Percentiles rank a stretch among this genome's conserved stretches.
Evolutionary conservation across 2,329 filamentous ascomycete genomes (phyloP).

Genomic region (Lachnellula willkommii): DNA sequence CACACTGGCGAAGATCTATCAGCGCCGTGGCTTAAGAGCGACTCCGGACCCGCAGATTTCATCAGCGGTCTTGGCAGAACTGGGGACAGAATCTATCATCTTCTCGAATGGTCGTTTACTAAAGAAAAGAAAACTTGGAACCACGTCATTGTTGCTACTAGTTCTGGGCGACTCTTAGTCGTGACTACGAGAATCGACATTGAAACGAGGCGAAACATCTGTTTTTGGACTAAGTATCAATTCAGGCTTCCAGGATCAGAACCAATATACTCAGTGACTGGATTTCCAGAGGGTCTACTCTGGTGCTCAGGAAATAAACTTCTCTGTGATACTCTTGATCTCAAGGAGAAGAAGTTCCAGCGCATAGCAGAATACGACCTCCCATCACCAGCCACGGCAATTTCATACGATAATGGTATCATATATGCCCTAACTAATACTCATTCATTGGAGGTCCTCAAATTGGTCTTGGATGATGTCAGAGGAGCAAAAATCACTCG

Average conservation of each 20-base stretch:
- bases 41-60: slow-evolving; percentile 39
- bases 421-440: slow-evolving; percentile 45
- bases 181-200: slow-evolving; percentile 42
- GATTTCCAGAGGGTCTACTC: slow-evolving; percentile 51
- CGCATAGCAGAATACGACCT: slow-evolving; percentile 43
- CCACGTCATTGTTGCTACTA: slow-evolving; percentile 57
- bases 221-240: slow-evolving; percentile 51
- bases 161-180: slow-evolving; percentile 50
- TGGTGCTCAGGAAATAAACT: slow-evolving; percentile 50
- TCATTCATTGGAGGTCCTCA: slow-evolving; percentile 54
- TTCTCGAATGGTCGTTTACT: slow-evolving; percentile 59
- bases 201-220: slow-evolving; percentile 33
- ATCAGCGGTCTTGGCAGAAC: slow-evolving; percentile 52
- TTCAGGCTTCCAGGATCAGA: slow-evolving; percentile 39
- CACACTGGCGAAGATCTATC: slow-evolving; percentile 50
- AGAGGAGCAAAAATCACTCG: slow-evolving; percentile 24
- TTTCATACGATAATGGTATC: slow-evolving; percentile 45
- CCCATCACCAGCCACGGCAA: slow-evolving; percentile 47
- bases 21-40: slow-evolving; percentile 33
- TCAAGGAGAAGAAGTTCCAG: slow-evolving; percentile 46
- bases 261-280: slow-evolving; percentile 52
- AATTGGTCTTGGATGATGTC: slow-evolving; percentile 27
- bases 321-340: slow-evolving; percentile 51
- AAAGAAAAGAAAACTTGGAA: slow-evolving; percentile 54
- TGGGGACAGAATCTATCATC: slow-evolving; percentile 53